A percentile compares a stretch with the other conserved stretches of the same genome.
Evolutionary conservation across 192 early-diverging fungal genomes (phyloP).

Genomic region (Chytriomyces hyalinus): DNA sequence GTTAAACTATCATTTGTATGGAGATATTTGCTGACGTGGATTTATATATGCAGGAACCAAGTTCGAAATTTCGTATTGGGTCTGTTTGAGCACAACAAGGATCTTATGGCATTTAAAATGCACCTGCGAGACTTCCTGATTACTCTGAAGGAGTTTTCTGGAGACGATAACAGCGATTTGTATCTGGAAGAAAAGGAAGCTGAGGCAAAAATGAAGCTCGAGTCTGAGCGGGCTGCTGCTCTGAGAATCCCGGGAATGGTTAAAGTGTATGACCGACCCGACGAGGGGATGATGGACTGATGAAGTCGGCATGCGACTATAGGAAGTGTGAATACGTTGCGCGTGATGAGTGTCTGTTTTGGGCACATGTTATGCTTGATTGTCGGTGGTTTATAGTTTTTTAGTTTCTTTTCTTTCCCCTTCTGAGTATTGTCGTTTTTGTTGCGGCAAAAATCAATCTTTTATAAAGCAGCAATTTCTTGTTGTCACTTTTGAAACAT

Average conservation of each 20-base stretch:
- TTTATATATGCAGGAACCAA: slow-evolving; percentile 65
- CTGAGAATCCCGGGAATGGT: slow-evolving; percentile 94
- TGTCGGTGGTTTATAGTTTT: no score
- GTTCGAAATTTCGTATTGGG: slow-evolving; percentile 86
- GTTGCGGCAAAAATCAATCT: no score
- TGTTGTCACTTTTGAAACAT: no score
- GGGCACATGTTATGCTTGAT: no score
- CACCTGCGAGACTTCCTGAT: slow-evolving; percentile 94
- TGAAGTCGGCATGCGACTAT: no score
- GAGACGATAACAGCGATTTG: slow-evolving; percentile 77
- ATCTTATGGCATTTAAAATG: slow-evolving; percentile 82
- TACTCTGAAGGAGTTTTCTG: slow-evolving; percentile 83
- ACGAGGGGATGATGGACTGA: slow-evolving; percentile 57
- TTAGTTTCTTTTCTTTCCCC: no score
- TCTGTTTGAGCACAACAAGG: slow-evolving; percentile 82
- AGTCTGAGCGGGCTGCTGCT: slow-evolving; percentile 81
- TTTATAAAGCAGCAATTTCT: no score
- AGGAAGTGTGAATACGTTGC: no score
- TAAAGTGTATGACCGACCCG: slow-evolving; percentile 72
- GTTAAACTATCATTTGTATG: not conserved
- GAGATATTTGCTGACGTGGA: not conserved
- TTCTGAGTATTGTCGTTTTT: no score
- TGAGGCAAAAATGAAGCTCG: slow-evolving; percentile 76
- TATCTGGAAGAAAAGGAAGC: slow-evolving; percentile 91
- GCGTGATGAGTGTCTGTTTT: no score